Base-by-base conservation (phyloP, 73 alveolate genomes). In the Paramecium caudatum region DNA sequence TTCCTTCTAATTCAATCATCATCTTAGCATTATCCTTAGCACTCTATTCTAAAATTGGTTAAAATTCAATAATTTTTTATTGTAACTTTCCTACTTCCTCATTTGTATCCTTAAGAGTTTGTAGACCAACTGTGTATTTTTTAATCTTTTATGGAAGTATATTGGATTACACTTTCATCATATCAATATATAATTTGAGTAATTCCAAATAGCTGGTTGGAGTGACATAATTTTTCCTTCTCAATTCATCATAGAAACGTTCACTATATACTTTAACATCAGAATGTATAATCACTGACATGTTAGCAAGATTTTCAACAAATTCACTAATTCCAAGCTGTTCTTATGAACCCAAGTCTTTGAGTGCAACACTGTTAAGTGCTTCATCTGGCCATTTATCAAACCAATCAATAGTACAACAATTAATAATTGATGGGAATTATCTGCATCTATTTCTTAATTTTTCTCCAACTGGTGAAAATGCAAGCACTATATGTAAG, bases 381-480 rank as follows among this genome's bases (percentile, higher is more conserved):
- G 99, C 99, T 90, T 95, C 98, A 50, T 94, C 97, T 4, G 99
- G 99, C 98, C 99, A 95, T 81, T 63, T 86, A 43, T 96, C 97
- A 82, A 94, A 97, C 99, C 99, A 97, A 93, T 97, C 99, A 27
- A 97, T 95, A 2, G 99, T 96, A 78, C 98, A 95, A 91, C 99
- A 97, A 91, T 97, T 97, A 68, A 97, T 95, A 80, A 97, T 94
- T 5, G 99, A 96, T 68, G 99, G 99, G 96, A 97, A 97, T 23
- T 99, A 98, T 15, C 99, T 98, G 92, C 99, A 98, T 82, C 99
- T 93, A 37, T 97, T 97, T 82, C 99, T 94, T 96, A 99, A 98
- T 61, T 97, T 94, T 61, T 98, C 99, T 25, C 99, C 99, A 8
- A 99, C 99, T 0, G 99, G 99, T 0, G 99, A 97, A 94, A 99